phyloP scores from a whole-genome alignment of 495 filamentous ascomycete genomes.

The Darksidea phi region DNA sequence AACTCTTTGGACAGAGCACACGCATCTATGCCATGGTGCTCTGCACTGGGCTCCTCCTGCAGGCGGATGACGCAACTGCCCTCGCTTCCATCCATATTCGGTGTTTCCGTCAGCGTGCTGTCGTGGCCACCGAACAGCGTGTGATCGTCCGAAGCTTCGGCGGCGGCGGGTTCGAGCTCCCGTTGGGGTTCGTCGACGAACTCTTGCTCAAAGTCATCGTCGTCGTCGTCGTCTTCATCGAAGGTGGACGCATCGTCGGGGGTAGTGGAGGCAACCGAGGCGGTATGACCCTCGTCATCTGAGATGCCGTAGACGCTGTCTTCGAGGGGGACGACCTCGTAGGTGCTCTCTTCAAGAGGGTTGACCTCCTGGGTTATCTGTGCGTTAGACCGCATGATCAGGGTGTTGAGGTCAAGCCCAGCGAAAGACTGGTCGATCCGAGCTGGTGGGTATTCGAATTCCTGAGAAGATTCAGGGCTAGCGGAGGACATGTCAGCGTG shows the following conservation, averaged over 20 bases:
- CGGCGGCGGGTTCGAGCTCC: constrained; percentile 1
- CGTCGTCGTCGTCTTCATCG: constrained; percentile 20
- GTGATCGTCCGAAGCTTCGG: neutral
- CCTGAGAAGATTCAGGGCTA: constrained; percentile 26
- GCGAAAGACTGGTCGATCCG: constrained; percentile 26
- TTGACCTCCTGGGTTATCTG: constrained; percentile 21
- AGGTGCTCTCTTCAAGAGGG: constrained; percentile 36
- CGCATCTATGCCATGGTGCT: constrained; percentile 4
- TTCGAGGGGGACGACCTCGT: constrained; percentile 38
- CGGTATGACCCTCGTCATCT: constrained; percentile 36
- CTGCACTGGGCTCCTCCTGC: constrained; percentile 5
- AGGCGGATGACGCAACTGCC: constrained; percentile 20
- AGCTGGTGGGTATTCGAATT: constrained; percentile 16
- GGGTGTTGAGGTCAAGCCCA: constrained; percentile 25
- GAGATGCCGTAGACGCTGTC: constrained; percentile 25
- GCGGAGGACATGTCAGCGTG: constrained; percentile 20
- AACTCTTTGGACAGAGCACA: constrained; percentile 15
- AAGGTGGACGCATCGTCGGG: constrained; percentile 36
- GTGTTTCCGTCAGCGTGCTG: neutral
- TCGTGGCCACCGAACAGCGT: constrained; percentile 1
- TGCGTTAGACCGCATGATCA: constrained; percentile 33
- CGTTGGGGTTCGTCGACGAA: constrained; percentile 5
- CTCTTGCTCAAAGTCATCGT: constrained; percentile 26
- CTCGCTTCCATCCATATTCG: constrained; percentile 17
- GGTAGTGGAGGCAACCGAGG: constrained; percentile 38